Evolutionary conservation across 495 filamentous ascomycete genomes (phyloP).

Genomic region (Aspergillus bertholletiae): DNA sequence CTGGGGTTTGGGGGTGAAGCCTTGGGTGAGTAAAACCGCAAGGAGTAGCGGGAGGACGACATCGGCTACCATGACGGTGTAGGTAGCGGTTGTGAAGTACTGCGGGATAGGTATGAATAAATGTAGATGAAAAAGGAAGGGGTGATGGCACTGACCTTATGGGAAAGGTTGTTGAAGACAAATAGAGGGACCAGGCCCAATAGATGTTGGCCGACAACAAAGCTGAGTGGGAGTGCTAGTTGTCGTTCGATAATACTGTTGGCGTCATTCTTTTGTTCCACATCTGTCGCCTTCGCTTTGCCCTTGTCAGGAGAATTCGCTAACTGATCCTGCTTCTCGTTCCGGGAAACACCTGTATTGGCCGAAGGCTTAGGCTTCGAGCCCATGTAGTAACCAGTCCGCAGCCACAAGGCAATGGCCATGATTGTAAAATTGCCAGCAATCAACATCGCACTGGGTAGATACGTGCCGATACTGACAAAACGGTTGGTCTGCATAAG

Average conservation of each 20-base stretch:
- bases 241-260: conserved; percentile 58
- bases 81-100: conserved; percentile 49
- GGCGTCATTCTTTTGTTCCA: conserved; percentile 13
- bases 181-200: conserved; percentile 82
- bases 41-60: conserved; percentile 56
- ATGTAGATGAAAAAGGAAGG: background rate
- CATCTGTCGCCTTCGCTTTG: conserved; percentile 4
- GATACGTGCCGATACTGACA: conserved; percentile 96
- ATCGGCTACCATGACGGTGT: conserved; percentile 55
- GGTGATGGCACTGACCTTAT: conserved; percentile 51
- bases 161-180: conserved; percentile 72
- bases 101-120: conserved; percentile 20
- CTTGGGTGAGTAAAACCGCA: conserved; percentile 47
- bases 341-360: conserved; percentile 7
- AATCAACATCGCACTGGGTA: conserved; percentile 94
- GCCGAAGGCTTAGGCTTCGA: conserved; percentile 3
- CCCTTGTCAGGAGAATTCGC: conserved; percentile 16
- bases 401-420: conserved; percentile 87
- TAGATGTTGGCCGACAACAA: conserved; percentile 70
- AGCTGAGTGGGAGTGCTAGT: conserved; percentile 70
- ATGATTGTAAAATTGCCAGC: conserved; percentile 94
- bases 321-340: conserved; percentile 22
- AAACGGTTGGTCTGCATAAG: conserved; percentile 87
- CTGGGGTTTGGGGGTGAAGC: conserved; percentile 51
- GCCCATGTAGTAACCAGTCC: conserved; percentile 60